phyloP scores from a whole-genome alignment of 805 yeast species.

The Cyberlindnera saturnus region DNA sequence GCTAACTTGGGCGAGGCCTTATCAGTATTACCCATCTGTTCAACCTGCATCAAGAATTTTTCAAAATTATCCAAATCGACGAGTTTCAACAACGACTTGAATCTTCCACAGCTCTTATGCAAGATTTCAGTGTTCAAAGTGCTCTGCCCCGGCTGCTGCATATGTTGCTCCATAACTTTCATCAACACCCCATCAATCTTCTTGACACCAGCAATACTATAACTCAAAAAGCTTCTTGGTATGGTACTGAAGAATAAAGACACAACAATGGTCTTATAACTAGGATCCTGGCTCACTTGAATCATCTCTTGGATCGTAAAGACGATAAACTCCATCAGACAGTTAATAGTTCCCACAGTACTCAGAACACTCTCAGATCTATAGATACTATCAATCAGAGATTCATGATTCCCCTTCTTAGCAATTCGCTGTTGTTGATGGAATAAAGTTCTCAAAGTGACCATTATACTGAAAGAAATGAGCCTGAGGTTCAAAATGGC shows the following conservation, averaged over 20 bases:
- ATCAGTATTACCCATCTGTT: constrained; percentile 20
- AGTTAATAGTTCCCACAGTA: constrained; percentile 72
- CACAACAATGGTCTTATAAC: constrained; percentile 37
- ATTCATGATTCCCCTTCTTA: constrained; percentile 37
- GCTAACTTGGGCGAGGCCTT: constrained; percentile 10
- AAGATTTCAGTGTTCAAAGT: constrained; percentile 49
- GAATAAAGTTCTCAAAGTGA: constrained; percentile 51
- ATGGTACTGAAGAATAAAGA: constrained; percentile 63
- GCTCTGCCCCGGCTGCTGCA: constrained; percentile 2
- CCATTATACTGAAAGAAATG: constrained; percentile 64
- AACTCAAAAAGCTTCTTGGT: constrained; percentile 60
- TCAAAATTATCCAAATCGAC: constrained; percentile 48
- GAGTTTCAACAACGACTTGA: constrained; percentile 27
- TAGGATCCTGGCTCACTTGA: constrained; percentile 29
- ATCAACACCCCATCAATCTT: constrained; percentile 35
- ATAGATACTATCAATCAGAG: constrained; percentile 43
- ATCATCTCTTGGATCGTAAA: constrained; percentile 68
- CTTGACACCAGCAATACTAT: constrained; percentile 61
- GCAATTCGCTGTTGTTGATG: constrained; percentile 57
- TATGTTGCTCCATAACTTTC: constrained; percentile 18
- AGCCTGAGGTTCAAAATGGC: constrained; percentile 62
- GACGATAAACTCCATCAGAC: constrained; percentile 78
- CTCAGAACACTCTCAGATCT: constrained; percentile 60
- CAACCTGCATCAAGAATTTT: constrained; percentile 55
- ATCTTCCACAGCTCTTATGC: constrained; percentile 41